phyloP scores from a whole-genome alignment of 257 asterid species.

The Prunella vulgaris region DNA sequence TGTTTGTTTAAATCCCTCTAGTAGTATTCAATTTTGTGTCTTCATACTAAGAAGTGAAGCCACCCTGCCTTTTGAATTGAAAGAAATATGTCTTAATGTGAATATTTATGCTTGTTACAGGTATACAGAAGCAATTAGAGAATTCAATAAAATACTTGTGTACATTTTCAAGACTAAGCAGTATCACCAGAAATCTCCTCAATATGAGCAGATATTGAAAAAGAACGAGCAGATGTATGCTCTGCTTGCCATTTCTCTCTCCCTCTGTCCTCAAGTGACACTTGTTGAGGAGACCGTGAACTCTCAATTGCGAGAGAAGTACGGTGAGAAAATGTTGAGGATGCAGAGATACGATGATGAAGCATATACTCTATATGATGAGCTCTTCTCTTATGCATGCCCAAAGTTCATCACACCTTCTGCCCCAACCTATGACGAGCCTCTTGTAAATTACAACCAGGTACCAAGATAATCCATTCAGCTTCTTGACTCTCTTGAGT shows the following conservation, averaged over 20 bases:
- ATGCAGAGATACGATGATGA: slow-evolving; percentile 90
- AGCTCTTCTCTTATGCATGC: slow-evolving; percentile 97
- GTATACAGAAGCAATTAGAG: slow-evolving; percentile 82
- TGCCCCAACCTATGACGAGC: slow-evolving; percentile 92
- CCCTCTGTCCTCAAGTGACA: slow-evolving; percentile 87
- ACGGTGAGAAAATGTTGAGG: slow-evolving; percentile 90
- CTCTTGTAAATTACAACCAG: slow-evolving; percentile 98
- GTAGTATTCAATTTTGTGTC: not conserved
- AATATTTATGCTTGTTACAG: slow-evolving; percentile 31
- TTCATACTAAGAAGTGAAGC: not conserved
- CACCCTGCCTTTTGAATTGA: not conserved
- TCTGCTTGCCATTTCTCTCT: slow-evolving; percentile 77
- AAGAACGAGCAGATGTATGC: slow-evolving; percentile 99
- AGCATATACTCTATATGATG: slow-evolving; percentile 80
- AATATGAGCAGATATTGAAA: slow-evolving; percentile 91
- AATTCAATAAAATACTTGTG: slow-evolving; percentile 76
- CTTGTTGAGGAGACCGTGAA: slow-evolving; percentile 89
- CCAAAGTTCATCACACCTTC: slow-evolving; percentile 99
- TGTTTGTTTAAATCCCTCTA: not conserved
- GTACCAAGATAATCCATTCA: slow-evolving; percentile 24
- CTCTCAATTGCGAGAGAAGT: slow-evolving; percentile 80
- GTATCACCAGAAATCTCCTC: slow-evolving; percentile 91
- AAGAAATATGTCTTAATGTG: slow-evolving; percentile 2
- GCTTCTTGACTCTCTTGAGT: too few species aligned
- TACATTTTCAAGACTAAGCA: slow-evolving; percentile 91